Percentiles rank a stretch among this genome's conserved stretches.
These are phyloP conservation scores for Puccinia polysora DNA, from an alignment of 1,284 basidiomycete genomes.

Conservation along the genomic window DNA sequence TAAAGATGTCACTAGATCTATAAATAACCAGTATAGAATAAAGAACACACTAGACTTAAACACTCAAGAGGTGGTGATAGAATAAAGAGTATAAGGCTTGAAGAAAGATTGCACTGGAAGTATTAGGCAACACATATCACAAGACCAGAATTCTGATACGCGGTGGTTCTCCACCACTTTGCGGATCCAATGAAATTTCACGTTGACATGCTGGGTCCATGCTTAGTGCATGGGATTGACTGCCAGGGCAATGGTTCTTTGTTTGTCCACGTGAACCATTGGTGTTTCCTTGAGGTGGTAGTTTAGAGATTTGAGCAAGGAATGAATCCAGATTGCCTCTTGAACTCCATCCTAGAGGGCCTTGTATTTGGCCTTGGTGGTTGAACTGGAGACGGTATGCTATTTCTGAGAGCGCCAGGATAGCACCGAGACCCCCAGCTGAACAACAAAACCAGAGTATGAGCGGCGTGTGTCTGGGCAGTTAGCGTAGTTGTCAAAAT, in stretches of 20 bases:
- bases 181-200: slow-evolving; percentile 55
- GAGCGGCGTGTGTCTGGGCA: background rate
- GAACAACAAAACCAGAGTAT: background rate
- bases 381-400: background rate
- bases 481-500: slow-evolving; percentile 9
- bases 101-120: too few relatives aligned
- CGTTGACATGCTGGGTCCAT: slow-evolving; percentile 56
- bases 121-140: too few relatives aligned
- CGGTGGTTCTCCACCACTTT: slow-evolving; percentile 52
- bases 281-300: slow-evolving; percentile 45
- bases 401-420: background rate
- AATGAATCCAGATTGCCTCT: background rate
- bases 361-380: background rate
- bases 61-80: too few relatives aligned
- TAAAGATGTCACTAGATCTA: too few relatives aligned
- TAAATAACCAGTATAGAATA: too few relatives aligned
- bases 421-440: background rate
- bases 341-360: background rate
- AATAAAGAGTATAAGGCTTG: too few relatives aligned
- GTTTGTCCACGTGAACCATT: slow-evolving; percentile 54
- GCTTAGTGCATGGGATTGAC: slow-evolving; percentile 52
- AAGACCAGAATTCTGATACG: too few relatives aligned
- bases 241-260: slow-evolving; percentile 53
- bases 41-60: too few relatives aligned
- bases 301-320: background rate